A percentile compares a stretch with the other conserved stretches of the same genome.
Evolutionary conservation across 192 early-diverging fungal species (phyloP).

Genomic region (Entophlyctis luteolus): DNA sequence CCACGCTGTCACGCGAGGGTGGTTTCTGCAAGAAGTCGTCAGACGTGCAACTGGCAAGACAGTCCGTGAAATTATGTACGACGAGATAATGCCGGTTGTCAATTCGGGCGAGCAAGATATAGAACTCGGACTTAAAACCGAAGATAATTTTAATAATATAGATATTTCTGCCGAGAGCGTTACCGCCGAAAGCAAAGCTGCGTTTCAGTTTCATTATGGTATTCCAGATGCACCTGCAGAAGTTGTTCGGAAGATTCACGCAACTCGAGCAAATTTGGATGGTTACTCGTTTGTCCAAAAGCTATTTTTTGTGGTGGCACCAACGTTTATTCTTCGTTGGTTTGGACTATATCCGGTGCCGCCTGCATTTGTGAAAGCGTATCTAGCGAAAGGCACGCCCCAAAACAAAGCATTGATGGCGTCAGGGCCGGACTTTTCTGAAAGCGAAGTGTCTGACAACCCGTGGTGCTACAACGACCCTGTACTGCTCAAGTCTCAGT

Average conservation of each 20-base stretch:
- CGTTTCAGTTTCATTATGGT: slow-evolving; percentile 53
- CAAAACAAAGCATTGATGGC: slow-evolving; percentile 32
- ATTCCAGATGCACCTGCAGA: slow-evolving; percentile 29
- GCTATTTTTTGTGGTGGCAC: slow-evolving; percentile 45
- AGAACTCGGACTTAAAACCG: too few relatives aligned
- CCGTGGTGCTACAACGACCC: slow-evolving; percentile 39
- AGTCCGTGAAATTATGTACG: slow-evolving; percentile 51
- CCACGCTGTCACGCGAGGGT: slow-evolving; percentile 63
- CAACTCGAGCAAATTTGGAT: slow-evolving; percentile 42
- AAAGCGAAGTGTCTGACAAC: slow-evolving; percentile 25
- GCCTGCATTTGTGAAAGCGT: background rate
- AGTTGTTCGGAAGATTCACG: background rate
- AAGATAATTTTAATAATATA: background rate
- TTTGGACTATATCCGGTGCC: slow-evolving; percentile 17
- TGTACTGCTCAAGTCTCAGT: slow-evolving; percentile 35
- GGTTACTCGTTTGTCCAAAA: slow-evolving; percentile 44
- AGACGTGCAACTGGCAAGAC: slow-evolving; percentile 57
- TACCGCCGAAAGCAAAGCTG: background rate
- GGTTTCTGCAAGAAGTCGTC: slow-evolving; percentile 70
- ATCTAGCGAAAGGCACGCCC: background rate
- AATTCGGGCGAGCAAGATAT: background rate
- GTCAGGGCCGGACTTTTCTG: slow-evolving; percentile 17
- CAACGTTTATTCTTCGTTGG: slow-evolving; percentile 29
- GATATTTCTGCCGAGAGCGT: too few relatives aligned
- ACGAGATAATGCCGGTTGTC: slow-evolving; percentile 51